Evolutionary conservation across 768 basidiomycete genomes (phyloP), one percentile per base, ranked within the genome.

Genomic region (Tylopilus cervinicoccineus): DNA sequence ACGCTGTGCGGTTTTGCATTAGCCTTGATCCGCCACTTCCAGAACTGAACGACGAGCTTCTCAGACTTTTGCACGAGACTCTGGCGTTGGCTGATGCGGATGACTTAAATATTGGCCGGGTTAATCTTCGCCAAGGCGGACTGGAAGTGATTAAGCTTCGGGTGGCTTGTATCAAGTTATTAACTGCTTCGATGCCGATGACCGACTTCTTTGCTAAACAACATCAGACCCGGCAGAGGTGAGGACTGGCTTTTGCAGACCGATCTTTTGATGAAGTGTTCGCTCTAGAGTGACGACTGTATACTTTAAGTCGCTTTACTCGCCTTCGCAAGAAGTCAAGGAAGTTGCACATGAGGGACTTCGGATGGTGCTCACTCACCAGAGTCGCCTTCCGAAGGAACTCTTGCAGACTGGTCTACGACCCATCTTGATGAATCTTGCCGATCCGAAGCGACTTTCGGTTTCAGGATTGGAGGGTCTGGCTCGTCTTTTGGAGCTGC

Each of bases 271-370:
- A 51, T 27, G 31, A 51, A 11, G 40, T 49, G 28, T 51, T 27
- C 6, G 47, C 7, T 55, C 20, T 55, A 95, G 94, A 58, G 92
- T 97, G 11, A 94, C 93, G 16, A 78, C 88, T 29, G 89, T 97
- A 19, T 98, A 97, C 71, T 99, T 99, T 79, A 98, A 99, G 70
- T 93, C 94, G 11, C 78, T 99, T 27, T 99, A 99, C 68, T 94
- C 94, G 7, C 79, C 85, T 17, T 88, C 86, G 13, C 75, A 82
- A 11, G 93, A 96, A 59, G 88, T 99, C 54, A 97, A 97, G 64
- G 86, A 93, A 55, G 93, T 93, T 8, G 93, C 96, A 0, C 93
- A 97, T 55, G 90, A 96, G 53, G 93, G 93, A 26, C 78, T 98
- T 32, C 79, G 86, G 50, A 86, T 88, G 73, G 92, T 97, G 11